Evolutionary conservation across 352 stramenopile genomes (phyloP), one percentile per base, ranked within the genome.

Genomic region (Phytophthora pistaciae): DNA sequence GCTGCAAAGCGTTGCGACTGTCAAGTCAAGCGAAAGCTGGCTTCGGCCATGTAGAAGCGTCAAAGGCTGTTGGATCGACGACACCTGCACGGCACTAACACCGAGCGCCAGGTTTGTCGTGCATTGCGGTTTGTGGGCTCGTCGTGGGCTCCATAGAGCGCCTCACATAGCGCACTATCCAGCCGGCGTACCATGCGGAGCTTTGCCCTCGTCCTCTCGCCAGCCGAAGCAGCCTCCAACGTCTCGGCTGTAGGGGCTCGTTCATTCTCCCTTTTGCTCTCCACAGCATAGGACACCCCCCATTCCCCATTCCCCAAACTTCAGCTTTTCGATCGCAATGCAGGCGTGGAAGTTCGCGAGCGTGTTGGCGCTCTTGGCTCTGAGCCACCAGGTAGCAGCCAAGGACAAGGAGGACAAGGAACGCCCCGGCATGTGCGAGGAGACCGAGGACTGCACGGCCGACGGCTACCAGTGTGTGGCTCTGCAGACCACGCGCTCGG

Each of bases 381-480:
- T 87, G 53, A 77, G 63, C 42, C 70, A 80, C 53, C 71, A 78
- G 56, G 70, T 79, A 27, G 61, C 63, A 13, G 74, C 74, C 13
- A 78, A 77, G 46, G 44, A 38, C 27, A 74, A 62, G 13, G 20
- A 44, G 49, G 71, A 77, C 49, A 68, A 50, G 23, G 72, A 83
- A 11, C 79, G 72, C 67, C 77, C 77, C 0, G 79, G 75, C 8
- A 82, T 84, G 58, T 94, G 87, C 61, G 79, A 92, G 64, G 83
- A 85, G 60, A 89, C 80, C 8, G 57, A 81, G 36, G 83, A 89
- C 62, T 91, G 83, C 74, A 72, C 46, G 46, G 74, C 79, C 31
- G 46, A 79, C 5, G 80, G 75, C 20, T 93, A 91, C 78, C 71
- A 88, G 64, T 93, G 87, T 44, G 83, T 92, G 23, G 80, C 87